A percentile compares a stretch with the other conserved stretches of the same genome.
phyloP scores from a whole-genome alignment of 2,329 filamentous ascomycete species.

The Clonostachys byssicola region DNA sequence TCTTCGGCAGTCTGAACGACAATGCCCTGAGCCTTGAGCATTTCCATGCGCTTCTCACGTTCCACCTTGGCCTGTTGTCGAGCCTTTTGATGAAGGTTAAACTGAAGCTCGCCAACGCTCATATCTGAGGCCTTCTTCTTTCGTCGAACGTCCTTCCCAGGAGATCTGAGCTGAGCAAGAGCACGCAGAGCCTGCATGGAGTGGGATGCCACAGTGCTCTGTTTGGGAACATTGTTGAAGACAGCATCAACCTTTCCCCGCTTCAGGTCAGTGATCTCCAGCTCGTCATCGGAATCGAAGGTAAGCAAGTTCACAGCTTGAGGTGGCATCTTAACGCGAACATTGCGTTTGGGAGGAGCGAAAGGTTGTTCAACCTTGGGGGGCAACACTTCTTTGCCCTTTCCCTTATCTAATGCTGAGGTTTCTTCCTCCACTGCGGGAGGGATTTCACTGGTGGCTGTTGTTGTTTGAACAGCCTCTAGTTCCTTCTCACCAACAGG shows the following conservation, averaged over 20 bases:
- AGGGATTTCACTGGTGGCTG: background rate
- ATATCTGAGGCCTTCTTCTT: conserved; percentile 50
- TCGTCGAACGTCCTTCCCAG: conserved; percentile 43
- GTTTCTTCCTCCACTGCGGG: conserved; percentile 10
- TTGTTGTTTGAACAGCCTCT: background rate
- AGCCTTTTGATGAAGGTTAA: conserved; percentile 64
- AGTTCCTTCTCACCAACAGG: conserved; percentile 27
- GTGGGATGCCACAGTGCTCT: conserved; percentile 56
- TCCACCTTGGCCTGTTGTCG: conserved; percentile 76
- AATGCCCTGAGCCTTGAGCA: conserved; percentile 75
- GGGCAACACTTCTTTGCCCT: conserved; percentile 44
- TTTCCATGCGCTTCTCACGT: conserved; percentile 71
- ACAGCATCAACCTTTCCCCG: conserved; percentile 55
- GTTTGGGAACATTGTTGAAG: conserved; percentile 65
- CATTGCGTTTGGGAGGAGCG: conserved; percentile 34
- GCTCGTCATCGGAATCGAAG: conserved; percentile 51
- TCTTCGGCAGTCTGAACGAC: conserved; percentile 83
- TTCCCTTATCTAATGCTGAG: conserved; percentile 48
- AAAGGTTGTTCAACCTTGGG: conserved; percentile 11
- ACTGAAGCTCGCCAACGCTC: conserved; percentile 65
- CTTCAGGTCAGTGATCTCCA: conserved; percentile 54
- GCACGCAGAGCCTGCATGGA: conserved; percentile 67
- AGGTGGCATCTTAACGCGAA: conserved; percentile 45
- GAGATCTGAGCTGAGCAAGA: conserved; percentile 69
- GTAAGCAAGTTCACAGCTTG: conserved; percentile 28